These are phyloP conservation scores for Ophioceras dolichostomum DNA, from an alignment of 2,329 filamentous ascomycete genomes.

Conservation along the genomic window DNA sequence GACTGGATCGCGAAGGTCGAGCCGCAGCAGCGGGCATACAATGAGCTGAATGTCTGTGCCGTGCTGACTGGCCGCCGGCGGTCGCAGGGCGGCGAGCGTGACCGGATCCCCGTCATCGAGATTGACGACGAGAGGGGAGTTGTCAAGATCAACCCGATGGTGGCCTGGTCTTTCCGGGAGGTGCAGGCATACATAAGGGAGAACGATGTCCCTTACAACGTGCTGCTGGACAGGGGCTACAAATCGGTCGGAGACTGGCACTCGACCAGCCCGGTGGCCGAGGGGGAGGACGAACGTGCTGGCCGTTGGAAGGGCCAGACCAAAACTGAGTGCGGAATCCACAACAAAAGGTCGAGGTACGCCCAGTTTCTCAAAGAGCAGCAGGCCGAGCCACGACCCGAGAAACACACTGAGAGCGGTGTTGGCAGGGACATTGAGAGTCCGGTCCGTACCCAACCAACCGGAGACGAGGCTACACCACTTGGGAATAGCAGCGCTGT, in stretches of 20 bases:
- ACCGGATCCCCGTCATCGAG: conserved; percentile 83
- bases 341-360: conserved; percentile 94
- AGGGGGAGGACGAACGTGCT: conserved; percentile 89
- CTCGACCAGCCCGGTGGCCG: conserved; percentile 79
- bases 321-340: conserved; percentile 97
- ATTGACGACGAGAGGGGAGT: conserved; percentile 77
- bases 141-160: conserved; percentile 95
- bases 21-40: conserved; percentile 83
- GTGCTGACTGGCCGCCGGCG: conserved; percentile 85
- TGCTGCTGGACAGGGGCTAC: conserved; percentile 83
- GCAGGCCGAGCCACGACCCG: too few species aligned
- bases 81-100: conserved; percentile 87
- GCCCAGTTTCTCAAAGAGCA: conserved; percentile 55
- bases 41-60: conserved; percentile 75
- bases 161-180: conserved; percentile 85
- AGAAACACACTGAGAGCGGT: too few species aligned
- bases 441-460: too few species aligned
- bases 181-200: conserved; percentile 79
- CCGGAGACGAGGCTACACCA: too few species aligned
- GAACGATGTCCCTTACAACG: conserved; percentile 88
- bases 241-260: conserved; percentile 98
- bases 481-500: too few species aligned
- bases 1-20: conserved; percentile 98
- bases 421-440: too few species aligned
- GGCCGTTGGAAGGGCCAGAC: conserved; percentile 92